Evolutionary conservation across 306 rosid genomes (phyloP).

Genomic region (Cyamopsis tetragonoloba): DNA sequence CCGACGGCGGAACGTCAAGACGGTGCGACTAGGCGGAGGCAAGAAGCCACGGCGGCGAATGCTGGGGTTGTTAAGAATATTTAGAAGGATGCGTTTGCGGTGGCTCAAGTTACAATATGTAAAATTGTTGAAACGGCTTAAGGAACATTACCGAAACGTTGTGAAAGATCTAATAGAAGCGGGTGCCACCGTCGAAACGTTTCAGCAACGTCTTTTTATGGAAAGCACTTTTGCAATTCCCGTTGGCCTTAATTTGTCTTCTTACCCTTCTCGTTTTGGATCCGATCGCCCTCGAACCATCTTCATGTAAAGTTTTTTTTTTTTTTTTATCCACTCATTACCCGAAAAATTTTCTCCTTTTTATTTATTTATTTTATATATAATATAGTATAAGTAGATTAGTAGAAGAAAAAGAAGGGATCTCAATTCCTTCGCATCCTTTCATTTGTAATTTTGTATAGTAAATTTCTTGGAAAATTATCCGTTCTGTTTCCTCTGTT

Average conservation of each 20-base stretch:
- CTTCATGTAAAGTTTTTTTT: slow-evolving; percentile 25
- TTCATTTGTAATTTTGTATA: not conserved
- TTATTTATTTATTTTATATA: not conserved
- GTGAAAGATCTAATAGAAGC: slow-evolving; percentile 49
- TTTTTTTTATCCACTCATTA: not conserved
- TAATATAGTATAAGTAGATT: not conserved
- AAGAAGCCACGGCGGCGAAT: slow-evolving; percentile 39
- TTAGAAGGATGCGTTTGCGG: slow-evolving; percentile 41
- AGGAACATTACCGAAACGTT: slow-evolving; percentile 35
- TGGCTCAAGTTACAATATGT: slow-evolving; percentile 54
- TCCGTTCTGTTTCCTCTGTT: not conserved
- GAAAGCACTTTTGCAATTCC: slow-evolving; percentile 68
- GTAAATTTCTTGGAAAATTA: not conserved
- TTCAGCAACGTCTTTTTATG: slow-evolving; percentile 51
- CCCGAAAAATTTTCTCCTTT: not conserved
- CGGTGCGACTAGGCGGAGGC: slow-evolving; percentile 48
- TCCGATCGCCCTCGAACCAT: slow-evolving; percentile 41
- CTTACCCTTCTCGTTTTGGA: slow-evolving; percentile 41
- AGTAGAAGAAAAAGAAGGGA: not conserved
- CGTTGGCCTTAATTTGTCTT: slow-evolving; percentile 42
- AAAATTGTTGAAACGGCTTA: slow-evolving; percentile 42
- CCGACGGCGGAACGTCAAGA: slow-evolving; percentile 40
- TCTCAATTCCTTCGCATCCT: not conserved
- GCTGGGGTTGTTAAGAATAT: slow-evolving; percentile 12
- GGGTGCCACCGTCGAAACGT: slow-evolving; percentile 41